A percentile compares a stretch with the other conserved stretches of the same genome.
Conservation (phyloP, 2,329 filamentous ascomycete genomes). For the Clonostachys rosea region DNA sequence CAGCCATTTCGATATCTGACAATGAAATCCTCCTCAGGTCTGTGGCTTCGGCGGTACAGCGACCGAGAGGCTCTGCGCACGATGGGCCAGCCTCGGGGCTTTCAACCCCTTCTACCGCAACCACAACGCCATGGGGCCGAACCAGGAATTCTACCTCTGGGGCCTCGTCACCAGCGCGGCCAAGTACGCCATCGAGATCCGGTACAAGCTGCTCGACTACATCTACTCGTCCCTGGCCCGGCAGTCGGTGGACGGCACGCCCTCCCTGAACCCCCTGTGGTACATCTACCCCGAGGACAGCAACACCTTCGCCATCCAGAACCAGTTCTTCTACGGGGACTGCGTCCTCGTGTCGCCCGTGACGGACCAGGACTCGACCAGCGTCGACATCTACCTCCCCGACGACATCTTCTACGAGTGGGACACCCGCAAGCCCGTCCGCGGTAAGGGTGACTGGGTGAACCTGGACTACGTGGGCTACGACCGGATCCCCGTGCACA, state of each 20-base stretch:
- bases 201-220: slow-evolving; percentile 71
- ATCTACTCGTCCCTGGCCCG: slow-evolving; percentile 66
- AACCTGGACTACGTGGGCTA: slow-evolving; percentile 25
- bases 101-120: slow-evolving; percentile 68
- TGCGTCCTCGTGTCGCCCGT: slow-evolving; percentile 40
- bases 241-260: slow-evolving; percentile 56
- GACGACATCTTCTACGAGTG: slow-evolving; percentile 43
- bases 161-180: slow-evolving; percentile 55
- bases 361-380: slow-evolving; percentile 32
- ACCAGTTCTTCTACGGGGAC: slow-evolving; percentile 43
- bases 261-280: slow-evolving; percentile 65
- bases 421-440: slow-evolving; percentile 39
- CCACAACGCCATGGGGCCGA: slow-evolving; percentile 41
- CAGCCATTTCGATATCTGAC: not conserved
- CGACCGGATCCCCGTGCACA: slow-evolving; percentile 55
- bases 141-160: slow-evolving; percentile 68
- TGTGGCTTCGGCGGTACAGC: slow-evolving; percentile 70
- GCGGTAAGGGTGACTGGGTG: slow-evolving; percentile 24
- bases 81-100: slow-evolving; percentile 62
- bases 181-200: slow-evolving; percentile 59
- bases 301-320: slow-evolving; percentile 35
- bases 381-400: slow-evolving; percentile 39
- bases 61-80: slow-evolving; percentile 56
- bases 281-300: slow-evolving; percentile 56
- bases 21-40: slow-evolving; percentile 19